Evolutionary conservation across 106 monocot genomes (phyloP), one percentile per base, ranked within the genome.

Genomic region (Dactylorhiza incarnata): DNA sequence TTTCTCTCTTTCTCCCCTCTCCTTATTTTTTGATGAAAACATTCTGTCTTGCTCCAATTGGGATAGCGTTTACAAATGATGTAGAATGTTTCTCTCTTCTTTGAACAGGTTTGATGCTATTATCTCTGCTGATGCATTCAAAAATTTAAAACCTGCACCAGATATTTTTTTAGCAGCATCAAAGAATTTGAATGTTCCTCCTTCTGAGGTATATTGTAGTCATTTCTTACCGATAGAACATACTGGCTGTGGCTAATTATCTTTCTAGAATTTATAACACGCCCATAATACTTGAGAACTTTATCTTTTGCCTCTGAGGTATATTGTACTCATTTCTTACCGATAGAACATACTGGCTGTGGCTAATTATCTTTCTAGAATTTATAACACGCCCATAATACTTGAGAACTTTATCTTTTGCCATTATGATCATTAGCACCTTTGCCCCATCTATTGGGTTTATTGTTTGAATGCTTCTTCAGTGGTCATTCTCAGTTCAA

Each of bases 161-260:
- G 97, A 97, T 91, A 97, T 97, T 44, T 97, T 94, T 49, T 85
- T 94, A 74, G 89, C 97, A 69, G 93, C 97, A 50, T 89, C 97
- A 68, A 91, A 83, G 81, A 86, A 44, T 77, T 82, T 97, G 78
- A 73, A 80, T 74, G 82, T 89, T 37, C 78, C 83, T 9, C 77
- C 89, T 68, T 76, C 72, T 74, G 94, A 94, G 93, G 97, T 93
- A 93, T 80, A 11, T 50, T 29, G 58, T 47, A 49, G 20, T 37
- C 54, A 52, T 71, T 50, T 29, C 4, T 68, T 45, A 17, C 46
- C n/a, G 23, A 25, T 22, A n/a, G 51, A 22, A 51, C 15, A 26
- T 65, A 65, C 63, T 65, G 7, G 0, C n/a, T n/a, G 55, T 56
- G 6, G 6, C 55, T 19, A n/a, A 56, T n/a, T 0, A 56, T 56